Evolutionary conservation across 139 green algal species (phyloP), one percentile per base, ranked within the genome.

Genomic region (Chlorella sp.): DNA sequence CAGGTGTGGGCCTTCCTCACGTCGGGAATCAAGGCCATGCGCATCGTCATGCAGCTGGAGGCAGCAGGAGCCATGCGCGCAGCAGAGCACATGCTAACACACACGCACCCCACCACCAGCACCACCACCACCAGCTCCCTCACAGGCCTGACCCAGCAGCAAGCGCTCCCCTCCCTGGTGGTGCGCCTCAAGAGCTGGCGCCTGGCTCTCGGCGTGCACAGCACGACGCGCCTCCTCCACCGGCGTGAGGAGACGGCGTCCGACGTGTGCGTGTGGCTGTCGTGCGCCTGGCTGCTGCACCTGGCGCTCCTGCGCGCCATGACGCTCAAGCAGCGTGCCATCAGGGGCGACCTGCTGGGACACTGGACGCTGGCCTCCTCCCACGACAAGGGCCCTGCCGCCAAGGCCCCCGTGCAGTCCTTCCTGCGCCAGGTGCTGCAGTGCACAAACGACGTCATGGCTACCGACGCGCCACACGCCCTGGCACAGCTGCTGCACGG

Each of bases 211-310:
- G 63, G 63, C 3, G 63, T 51, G 14, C 5, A 20, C n/a, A 49
- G 63, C 63, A 30, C 17, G 17, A n/a, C n/a, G n/a, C n/a, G 33
- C 33, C 17, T 55, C 63, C 30, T 5, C 14, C 63, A 65, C 23
- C 62, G 4, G 31, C 62, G 4, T 22, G 62, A 23, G 36, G 62
- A 36, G 36, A 3, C 29, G 5, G 10, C 29, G 5, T 35, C 5
- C 3, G 63, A 22, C 14, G 6, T 55, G 63, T 49, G 42, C 29
- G 4, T 26, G 3, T 73, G 67, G 67, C 49, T 73, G 49, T 62
- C 67, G n/a, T 26, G 35, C 3, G 42, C 30, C 5, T 73, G 67
- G 67, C 67, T 73, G 49, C 49, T 64, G 67, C 67, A 73, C 67
- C 67, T 73, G n/a, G 67, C 29, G 67, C 49, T 73, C 5, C 31